These are phyloP conservation scores for Amphichorda felina DNA, from an alignment of 2,329 filamentous ascomycete genomes.

Conservation along the genomic window DNA sequence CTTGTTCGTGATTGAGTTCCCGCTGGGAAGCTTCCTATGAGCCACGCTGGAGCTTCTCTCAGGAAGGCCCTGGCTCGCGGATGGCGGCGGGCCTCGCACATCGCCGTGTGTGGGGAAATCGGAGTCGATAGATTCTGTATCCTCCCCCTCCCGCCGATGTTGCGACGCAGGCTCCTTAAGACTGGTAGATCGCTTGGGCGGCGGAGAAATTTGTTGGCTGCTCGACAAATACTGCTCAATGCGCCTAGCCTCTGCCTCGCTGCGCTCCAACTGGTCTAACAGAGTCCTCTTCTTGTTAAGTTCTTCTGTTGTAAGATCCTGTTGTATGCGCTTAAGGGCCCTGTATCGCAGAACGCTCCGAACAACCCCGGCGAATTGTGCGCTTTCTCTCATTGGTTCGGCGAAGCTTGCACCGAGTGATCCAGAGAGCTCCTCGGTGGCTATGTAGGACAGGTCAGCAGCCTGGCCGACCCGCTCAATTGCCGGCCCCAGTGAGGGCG, in stretches of 20 bases:
- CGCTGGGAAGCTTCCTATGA: conserved; percentile 73
- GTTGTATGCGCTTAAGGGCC: conserved; percentile 87
- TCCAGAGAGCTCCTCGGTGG: conserved; percentile 80
- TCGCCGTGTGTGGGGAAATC: conserved; percentile 90
- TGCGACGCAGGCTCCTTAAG: conserved; percentile 36
- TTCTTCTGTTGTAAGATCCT: conserved; percentile 94
- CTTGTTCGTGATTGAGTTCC: conserved; percentile 85
- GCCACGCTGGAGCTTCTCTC: conserved; percentile 32
- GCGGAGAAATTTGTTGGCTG: conserved; percentile 51
- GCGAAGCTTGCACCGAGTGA: conserved; percentile 89
- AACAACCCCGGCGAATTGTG: conserved; percentile 93
- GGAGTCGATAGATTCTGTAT: conserved; percentile 85
- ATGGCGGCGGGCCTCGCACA: conserved; percentile 47
- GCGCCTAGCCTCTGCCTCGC: conserved; percentile 82
- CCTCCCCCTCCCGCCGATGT: conserved; percentile 51
- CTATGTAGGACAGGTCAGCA: conserved; percentile 90
- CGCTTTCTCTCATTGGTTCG: conserved; percentile 94
- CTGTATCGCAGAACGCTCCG: conserved; percentile 79
- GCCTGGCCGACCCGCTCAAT: conserved; percentile 94
- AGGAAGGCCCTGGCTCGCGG: conserved; percentile 61
- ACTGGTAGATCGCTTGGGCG: conserved; percentile 53
- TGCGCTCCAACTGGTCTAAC: conserved; percentile 82
- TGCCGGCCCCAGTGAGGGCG: conserved; percentile 75
- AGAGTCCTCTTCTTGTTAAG: conserved; percentile 74
- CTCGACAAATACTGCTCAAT: conserved; percentile 86